Base-by-base conservation (phyloP, 2,329 filamentous ascomycete species). In the Phaeosphaeriaceae sp. region DNA sequence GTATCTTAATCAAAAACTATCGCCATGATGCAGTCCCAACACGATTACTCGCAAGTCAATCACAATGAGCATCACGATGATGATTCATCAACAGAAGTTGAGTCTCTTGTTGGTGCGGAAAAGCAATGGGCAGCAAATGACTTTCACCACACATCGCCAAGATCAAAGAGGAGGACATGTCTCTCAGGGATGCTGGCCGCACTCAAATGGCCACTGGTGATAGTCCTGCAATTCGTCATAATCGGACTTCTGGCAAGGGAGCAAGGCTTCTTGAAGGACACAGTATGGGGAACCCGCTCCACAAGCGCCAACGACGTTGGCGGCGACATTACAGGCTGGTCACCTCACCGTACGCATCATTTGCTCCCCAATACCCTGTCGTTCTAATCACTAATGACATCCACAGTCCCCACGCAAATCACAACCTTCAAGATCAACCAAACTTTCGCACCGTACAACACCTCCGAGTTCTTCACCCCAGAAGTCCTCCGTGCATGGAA, bases 381-480 rank as follows among this genome's bases (percentile, higher is more conserved):
- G 2, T 4, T 23, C 40, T 67, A 56, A 71, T 23, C 5, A 17
- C 35, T 40, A 40, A 40, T 8, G 35, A 17, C 7, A 0, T 5
- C 2, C 8, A 0, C 49, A 76, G 72, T 76, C 22, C 72, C 72
- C 13, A 75, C 72, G 8, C 70, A 73, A 56, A 63, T 75, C 55
- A 73, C 69, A 26, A 71, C 62, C n/a, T 76, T 76, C 63, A 50
- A 71, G 13, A 67, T 75, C 52, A 75, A 75, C 47, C 73, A 76
- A 55, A 75, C 73, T 1, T 75, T 72, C 50, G 72, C 73, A 3
- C 72, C 72, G 13, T 73, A 73, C 60, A 74, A 75, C 58, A 76
- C 73, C 1, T 73, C 73, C 8, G 72, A 76, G 10, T 76, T 76
- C 66, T 76, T 76, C 69, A 70, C 70, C 21, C 71, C 72, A 42